These are phyloP conservation scores for Lomentospora prolificans DNA, from an alignment of 2,329 filamentous ascomycete species.

Conservation along the genomic window DNA sequence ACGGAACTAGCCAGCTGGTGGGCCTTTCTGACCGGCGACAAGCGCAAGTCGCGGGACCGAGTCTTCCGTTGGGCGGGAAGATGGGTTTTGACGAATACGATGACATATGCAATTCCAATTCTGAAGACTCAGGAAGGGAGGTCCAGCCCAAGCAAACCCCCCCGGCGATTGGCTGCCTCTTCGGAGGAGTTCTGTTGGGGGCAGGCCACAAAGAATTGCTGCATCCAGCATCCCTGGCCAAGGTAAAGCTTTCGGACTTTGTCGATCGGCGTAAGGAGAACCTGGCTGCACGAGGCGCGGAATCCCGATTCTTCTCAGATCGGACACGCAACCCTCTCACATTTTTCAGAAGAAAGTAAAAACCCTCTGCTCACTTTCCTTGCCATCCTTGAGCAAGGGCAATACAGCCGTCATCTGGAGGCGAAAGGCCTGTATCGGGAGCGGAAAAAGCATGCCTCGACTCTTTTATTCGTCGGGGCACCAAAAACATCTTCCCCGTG, in stretches of 20 bases:
- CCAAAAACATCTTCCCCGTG: conserved; percentile 6
- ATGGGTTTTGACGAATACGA: too few relatives aligned
- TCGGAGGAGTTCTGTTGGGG: background rate
- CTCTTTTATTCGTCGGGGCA: conserved; percentile 7
- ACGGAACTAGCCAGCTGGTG: too few relatives aligned
- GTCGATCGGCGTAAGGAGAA: background rate
- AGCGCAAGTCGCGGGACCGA: background rate
- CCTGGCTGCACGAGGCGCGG: too few relatives aligned
- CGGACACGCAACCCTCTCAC: too few relatives aligned
- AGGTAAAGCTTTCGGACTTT: background rate
- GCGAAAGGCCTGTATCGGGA: background rate
- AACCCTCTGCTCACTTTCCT: background rate
- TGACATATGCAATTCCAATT: background rate
- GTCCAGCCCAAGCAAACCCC: background rate
- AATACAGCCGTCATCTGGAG: background rate
- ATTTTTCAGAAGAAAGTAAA: background rate
- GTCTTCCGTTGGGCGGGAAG: background rate
- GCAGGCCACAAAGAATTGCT: background rate
- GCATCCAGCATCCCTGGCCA: background rate
- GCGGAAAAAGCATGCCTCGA: background rate
- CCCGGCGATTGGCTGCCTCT: background rate
- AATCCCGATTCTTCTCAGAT: too few relatives aligned
- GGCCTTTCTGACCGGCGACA: too few relatives aligned
- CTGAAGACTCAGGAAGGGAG: background rate
- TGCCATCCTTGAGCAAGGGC: background rate